Evolutionary conservation across 257 asterid species (phyloP), one percentile per base, ranked within the genome.

Genomic region (Ballota nigra): DNA sequence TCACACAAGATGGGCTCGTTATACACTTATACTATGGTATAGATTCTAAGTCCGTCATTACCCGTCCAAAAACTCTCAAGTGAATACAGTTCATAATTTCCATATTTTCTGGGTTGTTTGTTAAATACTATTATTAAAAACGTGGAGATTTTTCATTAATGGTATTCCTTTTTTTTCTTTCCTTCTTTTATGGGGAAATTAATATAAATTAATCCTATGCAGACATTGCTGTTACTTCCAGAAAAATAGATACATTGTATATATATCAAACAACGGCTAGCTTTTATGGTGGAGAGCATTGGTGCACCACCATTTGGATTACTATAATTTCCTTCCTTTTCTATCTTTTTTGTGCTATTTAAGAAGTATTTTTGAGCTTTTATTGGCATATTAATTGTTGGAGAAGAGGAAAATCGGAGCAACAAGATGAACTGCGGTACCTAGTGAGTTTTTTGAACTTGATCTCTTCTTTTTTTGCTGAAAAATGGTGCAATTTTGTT

Each of bases 391-490:
- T 60, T 28, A 47, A 66, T 69, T 29, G 77, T 20, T 33, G 29
- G 70, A 68, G 22, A n/a, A 41, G 43, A 64, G 59, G 38, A 68
- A 56, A 40, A 71, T 69, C 72, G 28, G 0, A 47, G 28, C 47
- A 3, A 19, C 20, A 61, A 68, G 64, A 89, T 85, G 96, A 81
- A 79, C 82, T 74, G 68, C 55, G 87, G 80, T 22, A 47, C 5
- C 45, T 79, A 75, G 96, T 89, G 79, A 80, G 85, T 81, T 69
- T 58, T 13, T 20, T 12, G 1, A 4, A 4, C 53, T 45, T 2
- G 13, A 38, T 38, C 19, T 7, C 41, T 66, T 23, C 9, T 28
- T 31, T 26, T n/a, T 59, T 63, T 13, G 13, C 52, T 36, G 2
- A n/a, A 43, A 6, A 51, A 19, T 28, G 63, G 31, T 55, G 5